Percentiles rank a stretch among this genome's conserved stretches.
These are phyloP conservation scores for Deuterostichococcus epilithicus DNA, from an alignment of 139 green algal species.

Conservation along the genomic window DNA sequence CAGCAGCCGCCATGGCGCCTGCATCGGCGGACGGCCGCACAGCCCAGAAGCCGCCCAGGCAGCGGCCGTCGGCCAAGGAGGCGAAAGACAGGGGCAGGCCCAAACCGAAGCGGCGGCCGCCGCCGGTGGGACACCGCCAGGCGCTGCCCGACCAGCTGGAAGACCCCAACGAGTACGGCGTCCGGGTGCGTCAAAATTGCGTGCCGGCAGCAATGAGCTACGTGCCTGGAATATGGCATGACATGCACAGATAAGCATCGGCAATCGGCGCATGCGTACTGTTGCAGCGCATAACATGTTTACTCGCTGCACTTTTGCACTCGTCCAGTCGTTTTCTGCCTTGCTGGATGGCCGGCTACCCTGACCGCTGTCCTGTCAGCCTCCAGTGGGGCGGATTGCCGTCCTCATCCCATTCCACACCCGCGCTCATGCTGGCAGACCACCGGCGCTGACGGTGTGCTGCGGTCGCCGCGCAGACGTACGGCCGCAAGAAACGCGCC, in stretches of 20 bases:
- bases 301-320: not conserved
- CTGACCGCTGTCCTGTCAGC: not conserved
- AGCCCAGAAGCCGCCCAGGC: too few species aligned
- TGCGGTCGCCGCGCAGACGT: not conserved
- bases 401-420: not conserved
- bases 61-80: too few species aligned
- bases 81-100: too few species aligned
- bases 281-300: not conserved
- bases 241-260: not conserved
- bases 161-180: constrained; percentile 56
- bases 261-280: not conserved
- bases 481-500: not conserved
- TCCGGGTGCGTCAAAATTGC: constrained; percentile 48
- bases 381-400: not conserved
- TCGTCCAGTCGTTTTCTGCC: not conserved
- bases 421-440: not conserved
- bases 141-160: constrained; percentile 61
- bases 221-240: not conserved
- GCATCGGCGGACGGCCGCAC: too few species aligned
- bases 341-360: too few species aligned
- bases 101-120: constrained; percentile 16
- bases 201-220: too few species aligned
- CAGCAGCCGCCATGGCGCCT: too few species aligned
- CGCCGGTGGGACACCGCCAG: constrained; percentile 47
- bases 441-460: not conserved